These are phyloP conservation scores for Exobasidium rhododendri DNA, from an alignment of 1,284 basidiomycete genomes.

Conservation along the genomic window DNA sequence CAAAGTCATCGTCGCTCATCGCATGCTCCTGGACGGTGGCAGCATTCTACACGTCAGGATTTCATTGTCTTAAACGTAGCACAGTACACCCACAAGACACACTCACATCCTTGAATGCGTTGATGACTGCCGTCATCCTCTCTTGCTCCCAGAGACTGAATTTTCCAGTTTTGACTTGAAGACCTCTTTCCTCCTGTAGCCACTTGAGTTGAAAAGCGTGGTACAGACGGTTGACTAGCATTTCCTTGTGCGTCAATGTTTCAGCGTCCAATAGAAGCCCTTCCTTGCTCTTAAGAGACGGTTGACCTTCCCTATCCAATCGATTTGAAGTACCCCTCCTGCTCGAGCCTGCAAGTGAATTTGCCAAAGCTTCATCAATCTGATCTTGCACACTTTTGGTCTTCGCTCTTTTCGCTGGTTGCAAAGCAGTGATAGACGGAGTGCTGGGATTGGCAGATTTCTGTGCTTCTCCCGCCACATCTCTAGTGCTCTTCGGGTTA, in stretches of 20 bases:
- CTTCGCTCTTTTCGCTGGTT: not conserved
- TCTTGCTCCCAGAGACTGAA: conserved; percentile 14
- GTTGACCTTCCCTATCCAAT: not conserved
- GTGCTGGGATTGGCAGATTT: no score
- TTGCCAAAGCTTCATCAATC: not conserved
- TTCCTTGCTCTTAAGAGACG: conserved; percentile 7
- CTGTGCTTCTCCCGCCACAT: no score
- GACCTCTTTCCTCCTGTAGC: conserved; percentile 15
- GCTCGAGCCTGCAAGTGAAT: not conserved
- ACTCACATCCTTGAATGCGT: conserved; percentile 1
- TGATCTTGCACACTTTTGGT: not conserved
- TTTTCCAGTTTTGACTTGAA: conserved; percentile 2
- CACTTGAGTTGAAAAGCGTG: conserved; percentile 16
- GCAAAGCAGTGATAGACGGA: no score
- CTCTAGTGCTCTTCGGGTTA: no score
- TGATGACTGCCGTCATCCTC: not conserved
- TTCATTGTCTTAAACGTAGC: no score
- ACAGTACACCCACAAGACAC: no score
- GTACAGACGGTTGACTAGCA: conserved; percentile 14
- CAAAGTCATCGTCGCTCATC: not conserved
- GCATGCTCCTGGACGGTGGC: not conserved
- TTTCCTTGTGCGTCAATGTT: conserved; percentile 12
- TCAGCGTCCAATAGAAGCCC: conserved; percentile 5
- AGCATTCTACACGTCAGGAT: no score
- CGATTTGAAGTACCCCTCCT: not conserved